phyloP scores from a whole-genome alignment of 73 alveolate species.

The Tetrahymena thermophila region DNA sequence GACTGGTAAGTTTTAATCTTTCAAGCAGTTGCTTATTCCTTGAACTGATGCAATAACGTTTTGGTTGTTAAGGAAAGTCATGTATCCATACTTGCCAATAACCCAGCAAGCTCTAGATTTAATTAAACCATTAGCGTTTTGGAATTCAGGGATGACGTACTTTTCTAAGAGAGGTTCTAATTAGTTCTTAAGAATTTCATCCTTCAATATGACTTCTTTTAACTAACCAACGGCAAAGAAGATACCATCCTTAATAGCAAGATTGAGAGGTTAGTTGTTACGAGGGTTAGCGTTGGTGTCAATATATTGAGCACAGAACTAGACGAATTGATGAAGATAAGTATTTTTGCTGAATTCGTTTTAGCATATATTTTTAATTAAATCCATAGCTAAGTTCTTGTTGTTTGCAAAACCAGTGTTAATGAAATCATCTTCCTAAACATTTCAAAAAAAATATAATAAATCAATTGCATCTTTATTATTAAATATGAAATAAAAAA shows the following conservation, averaged over 20 bases:
- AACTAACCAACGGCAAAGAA: conserved; percentile 31
- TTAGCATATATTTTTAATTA: background rate
- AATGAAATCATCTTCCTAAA: background rate
- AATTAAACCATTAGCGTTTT: conserved; percentile 53
- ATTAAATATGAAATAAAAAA: too few relatives aligned
- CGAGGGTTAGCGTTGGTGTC: background rate
- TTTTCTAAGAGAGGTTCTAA: conserved; percentile 30
- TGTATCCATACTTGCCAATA: conserved; percentile 62
- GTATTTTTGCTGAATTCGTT: background rate
- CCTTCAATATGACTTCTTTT: conserved; percentile 4
- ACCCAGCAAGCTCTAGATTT: conserved; percentile 75
- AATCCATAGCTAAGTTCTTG: background rate
- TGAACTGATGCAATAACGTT: conserved; percentile 31
- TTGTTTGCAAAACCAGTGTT: background rate
- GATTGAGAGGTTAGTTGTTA: background rate
- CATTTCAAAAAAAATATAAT: background rate
- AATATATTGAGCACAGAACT: background rate
- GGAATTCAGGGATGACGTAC: conserved; percentile 65
- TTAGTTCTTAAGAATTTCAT: background rate
- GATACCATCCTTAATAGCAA: conserved; percentile 22
- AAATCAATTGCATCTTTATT: background rate
- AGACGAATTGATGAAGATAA: background rate
- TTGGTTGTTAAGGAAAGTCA: conserved; percentile 39
- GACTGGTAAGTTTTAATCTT: conserved; percentile 68
- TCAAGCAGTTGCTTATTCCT: conserved; percentile 39